Conservation (phyloP, 176 grass and related monocot species). For the Oryza meyeriana region DNA sequence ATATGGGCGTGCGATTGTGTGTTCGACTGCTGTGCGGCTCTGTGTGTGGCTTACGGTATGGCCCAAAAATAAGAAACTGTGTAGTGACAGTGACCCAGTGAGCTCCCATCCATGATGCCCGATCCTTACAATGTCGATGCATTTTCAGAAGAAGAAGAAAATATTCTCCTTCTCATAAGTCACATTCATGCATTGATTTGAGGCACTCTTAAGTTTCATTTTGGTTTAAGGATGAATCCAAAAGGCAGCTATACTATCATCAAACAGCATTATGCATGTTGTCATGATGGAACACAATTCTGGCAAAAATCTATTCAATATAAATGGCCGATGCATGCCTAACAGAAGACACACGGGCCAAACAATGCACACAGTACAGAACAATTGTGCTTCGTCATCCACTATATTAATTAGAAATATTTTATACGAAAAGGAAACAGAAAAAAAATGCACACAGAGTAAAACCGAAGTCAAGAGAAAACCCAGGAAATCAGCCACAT, state of each 20-base stretch:
- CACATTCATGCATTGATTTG: background rate
- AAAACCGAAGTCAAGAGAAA: background rate
- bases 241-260: constrained; percentile 1
- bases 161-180: background rate
- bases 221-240: constrained; percentile 2
- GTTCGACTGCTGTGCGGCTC: background rate
- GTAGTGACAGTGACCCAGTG: background rate
- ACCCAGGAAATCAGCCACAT: constrained; percentile 31
- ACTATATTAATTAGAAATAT: constrained; percentile 27
- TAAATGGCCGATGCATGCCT: constrained; percentile 7
- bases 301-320: background rate
- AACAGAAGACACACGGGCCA: constrained; percentile 39
- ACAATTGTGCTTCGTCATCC: constrained; percentile 15
- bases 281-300: background rate
- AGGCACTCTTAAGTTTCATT: background rate
- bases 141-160: background rate
- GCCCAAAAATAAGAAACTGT: constrained; percentile 12
- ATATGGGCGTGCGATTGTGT: constrained; percentile 18
- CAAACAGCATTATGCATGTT: background rate
- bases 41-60: background rate
- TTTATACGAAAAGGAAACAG: background rate
- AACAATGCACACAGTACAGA: background rate
- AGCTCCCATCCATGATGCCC: background rate
- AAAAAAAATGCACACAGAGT: background rate
- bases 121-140: background rate